Base-by-base conservation (phyloP, 305 asterid genomes). In the Solanum hybrid region DNA sequence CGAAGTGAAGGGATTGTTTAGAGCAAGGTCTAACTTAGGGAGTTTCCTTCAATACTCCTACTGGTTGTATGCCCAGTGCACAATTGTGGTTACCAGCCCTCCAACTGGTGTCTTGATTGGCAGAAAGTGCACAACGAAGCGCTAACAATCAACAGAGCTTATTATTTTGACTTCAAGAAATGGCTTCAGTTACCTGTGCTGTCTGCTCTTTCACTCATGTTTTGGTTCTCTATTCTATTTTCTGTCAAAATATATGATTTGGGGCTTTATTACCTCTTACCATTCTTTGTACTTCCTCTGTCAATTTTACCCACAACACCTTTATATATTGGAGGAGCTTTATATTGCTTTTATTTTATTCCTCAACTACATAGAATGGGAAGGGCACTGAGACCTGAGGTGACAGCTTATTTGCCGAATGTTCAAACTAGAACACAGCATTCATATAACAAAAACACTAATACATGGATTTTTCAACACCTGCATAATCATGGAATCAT, bases 61-160 rank as follows among this genome's bases (percentile, higher is more conserved):
- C 86, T 95, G 97, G 98, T 66, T 96, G 89, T 89, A 94, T 88
- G 92, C 95, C 34, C 95, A 91, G 86, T 97, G 99, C 89, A 91
- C 94, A 6, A 88, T 97, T 26, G 90, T 87, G 11, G 93, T 97
- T 78, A 75, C 96, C n/a, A 92, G 94, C 60, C 99, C 99, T 89
- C 99, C 99, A 34, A 90, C 96, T 35, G 99, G 99, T 40, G 94
- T 91, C 91, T 91, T 96, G 96, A 90, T 96, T 87, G 89, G 89
- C 20, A 96, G 95, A 91, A 91, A 34, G 35, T 97, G 99, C 90
- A 88, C 91, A 10, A 95, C 96, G 0, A 96, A 93, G 90, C 94
- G 95, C 86, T 95, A 94, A 94, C 11, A 88, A 46, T 22, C 37
- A 34, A 35, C 56, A 35, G 51, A n/a, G 60, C 80, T 46, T 14